A percentile compares a stretch with the other conserved stretches of the same genome.
Evolutionary conservation across 768 basidiomycete genomes (phyloP).

Genomic region (Arthromyces matolae): DNA sequence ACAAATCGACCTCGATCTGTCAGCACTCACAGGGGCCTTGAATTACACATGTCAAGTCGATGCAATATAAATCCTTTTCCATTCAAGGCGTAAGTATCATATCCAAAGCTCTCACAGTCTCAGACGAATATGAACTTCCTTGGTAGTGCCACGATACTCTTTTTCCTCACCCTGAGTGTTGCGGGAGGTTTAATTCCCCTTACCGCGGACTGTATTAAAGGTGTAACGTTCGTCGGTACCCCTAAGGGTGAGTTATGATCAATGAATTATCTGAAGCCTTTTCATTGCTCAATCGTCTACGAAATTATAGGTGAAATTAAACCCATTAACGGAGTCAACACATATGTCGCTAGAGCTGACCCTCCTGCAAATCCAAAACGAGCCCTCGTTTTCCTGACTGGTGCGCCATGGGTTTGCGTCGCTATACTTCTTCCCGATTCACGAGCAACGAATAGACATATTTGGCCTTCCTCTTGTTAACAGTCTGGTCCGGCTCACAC

Average conservation of each 20-base stretch:
- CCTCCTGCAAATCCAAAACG: constrained; percentile 7
- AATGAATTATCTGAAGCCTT: too few relatives aligned
- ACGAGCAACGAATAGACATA: constrained; percentile 12
- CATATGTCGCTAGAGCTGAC: constrained; percentile 11
- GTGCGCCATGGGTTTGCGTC: background rate
- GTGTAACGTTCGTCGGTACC: constrained; percentile 15
- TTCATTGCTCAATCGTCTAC: too few relatives aligned
- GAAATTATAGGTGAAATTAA: constrained; percentile 6
- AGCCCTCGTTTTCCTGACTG: constrained; percentile 14
- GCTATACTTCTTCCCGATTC: too few relatives aligned
- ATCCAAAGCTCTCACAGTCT: constrained; percentile 13
- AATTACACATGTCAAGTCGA: background rate
- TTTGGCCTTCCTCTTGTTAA: constrained; percentile 17
- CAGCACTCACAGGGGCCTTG: too few relatives aligned
- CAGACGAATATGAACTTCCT: constrained; percentile 5
- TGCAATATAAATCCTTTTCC: too few relatives aligned
- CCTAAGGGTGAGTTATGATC: constrained; percentile 7
- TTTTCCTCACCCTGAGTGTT: background rate
- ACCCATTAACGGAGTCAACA: constrained; percentile 15
- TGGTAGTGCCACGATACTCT: constrained; percentile 6
- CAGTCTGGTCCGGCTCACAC: constrained; percentile 15
- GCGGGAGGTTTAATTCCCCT: constrained; percentile 10
- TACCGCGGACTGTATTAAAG: constrained; percentile 14
- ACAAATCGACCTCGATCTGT: too few relatives aligned
- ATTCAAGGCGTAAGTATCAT: too few relatives aligned